Base-by-base conservation (phyloP, 768 basidiomycete genomes). In the Auricularia sp. region DNA sequence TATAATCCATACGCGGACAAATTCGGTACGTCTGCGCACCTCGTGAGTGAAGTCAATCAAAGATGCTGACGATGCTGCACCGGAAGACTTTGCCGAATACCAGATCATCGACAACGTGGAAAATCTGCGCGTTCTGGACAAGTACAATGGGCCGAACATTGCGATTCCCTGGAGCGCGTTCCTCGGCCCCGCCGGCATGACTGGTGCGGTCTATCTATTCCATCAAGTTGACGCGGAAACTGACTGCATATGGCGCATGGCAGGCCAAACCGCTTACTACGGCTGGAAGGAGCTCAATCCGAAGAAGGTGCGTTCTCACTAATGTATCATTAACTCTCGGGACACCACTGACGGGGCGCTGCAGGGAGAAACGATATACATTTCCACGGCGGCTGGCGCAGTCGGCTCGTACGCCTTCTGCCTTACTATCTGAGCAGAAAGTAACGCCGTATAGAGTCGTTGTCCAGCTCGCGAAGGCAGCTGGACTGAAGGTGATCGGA, bases 341-440 rank as follows among this genome's bases (percentile, higher is more conserved):
- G 16, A 42, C 39, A 8, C 39, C 47, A 14, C 21, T 18, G 5
- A 6, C 47, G 18, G 10, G 18, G 11, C 14, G 6, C 16, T n/a
- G 13, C 54, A 80, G 76, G 83, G 83, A 8, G 81, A 85, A 65
- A 77, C 75, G 0, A 80, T 76, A 16, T 85, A 83, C 66, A 77
- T 86, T 14, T 76, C 75, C 2, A 75, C 80, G 3, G 83, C 77
- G 0, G 75, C 77, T 6, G 81, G 81, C 68, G 54, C 85, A 14
- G 87, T 90, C 35, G 88, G 88, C 67, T 82, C 83, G 83, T 85
- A 70, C 56, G 84, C 76, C 0, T 7, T 18, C 5, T 51, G 39
- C 39, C 13, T 42, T 7, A 14, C 13, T 14, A 18, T 45, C 44
- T 45, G 44, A 11, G 44, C 44, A 45, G 18, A 45, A 10, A 11